Percentiles rank a stretch among this genome's conserved stretches.
Evolutionary conservation across 495 filamentous ascomycete genomes (phyloP).

Genomic region (Darksidea phi): DNA sequence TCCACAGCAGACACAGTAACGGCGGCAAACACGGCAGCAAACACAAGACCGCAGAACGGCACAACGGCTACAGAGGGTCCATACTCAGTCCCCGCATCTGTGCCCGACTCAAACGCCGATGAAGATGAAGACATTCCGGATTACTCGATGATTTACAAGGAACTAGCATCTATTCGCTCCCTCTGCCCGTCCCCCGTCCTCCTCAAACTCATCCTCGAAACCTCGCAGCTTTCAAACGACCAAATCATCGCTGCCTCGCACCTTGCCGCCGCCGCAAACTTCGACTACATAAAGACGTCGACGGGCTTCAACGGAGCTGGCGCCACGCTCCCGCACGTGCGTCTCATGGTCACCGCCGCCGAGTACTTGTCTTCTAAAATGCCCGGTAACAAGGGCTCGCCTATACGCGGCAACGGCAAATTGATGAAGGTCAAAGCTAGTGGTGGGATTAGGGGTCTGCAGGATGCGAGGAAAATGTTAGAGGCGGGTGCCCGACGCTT

Average conservation of each 20-base stretch:
- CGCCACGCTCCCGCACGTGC: conserved; percentile 56
- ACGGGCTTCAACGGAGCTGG: conserved; percentile 65
- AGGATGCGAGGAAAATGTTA: conserved; percentile 56
- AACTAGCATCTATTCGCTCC: conserved; percentile 56
- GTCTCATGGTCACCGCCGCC: conserved; percentile 53
- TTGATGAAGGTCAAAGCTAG: conserved; percentile 63
- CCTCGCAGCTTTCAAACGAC: conserved; percentile 53
- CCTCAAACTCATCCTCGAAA: conserved; percentile 69
- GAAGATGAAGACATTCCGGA: conserved; percentile 16
- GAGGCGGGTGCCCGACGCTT: conserved; percentile 65
- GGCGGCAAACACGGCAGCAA: conserved; percentile 25
- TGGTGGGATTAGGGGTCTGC: conserved; percentile 58
- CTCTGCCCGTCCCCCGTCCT: conserved; percentile 50
- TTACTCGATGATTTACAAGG: conserved; percentile 57
- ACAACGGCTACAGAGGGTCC: conserved; percentile 19
- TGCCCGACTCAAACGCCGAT: neutral
- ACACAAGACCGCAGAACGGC: conserved; percentile 17
- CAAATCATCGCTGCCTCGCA: conserved; percentile 61
- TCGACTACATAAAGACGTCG: conserved; percentile 68
- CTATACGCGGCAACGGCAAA: neutral
- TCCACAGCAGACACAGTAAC: conserved; percentile 24
- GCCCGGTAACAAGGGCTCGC: conserved; percentile 9
- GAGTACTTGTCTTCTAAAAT: conserved; percentile 22
- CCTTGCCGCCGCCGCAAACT: conserved; percentile 59
- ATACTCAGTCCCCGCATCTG: conserved; percentile 13